Percentiles rank a stretch among this genome's conserved stretches.
These are phyloP conservation scores for Acer campestre DNA, from an alignment of 345 rosid genomes.

Conservation along the genomic window DNA sequence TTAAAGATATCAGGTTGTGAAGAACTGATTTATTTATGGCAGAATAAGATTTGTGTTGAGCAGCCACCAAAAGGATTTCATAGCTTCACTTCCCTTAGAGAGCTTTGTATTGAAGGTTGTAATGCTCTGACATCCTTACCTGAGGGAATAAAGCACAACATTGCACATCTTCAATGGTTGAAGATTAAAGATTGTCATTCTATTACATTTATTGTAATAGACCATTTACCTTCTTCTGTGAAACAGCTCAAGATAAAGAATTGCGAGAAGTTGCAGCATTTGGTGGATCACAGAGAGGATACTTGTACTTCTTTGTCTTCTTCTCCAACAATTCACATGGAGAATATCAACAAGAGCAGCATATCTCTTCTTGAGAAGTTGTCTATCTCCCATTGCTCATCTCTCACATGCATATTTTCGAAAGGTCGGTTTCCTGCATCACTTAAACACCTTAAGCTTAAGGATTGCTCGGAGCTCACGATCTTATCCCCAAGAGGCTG, in stretches of 20 bases:
- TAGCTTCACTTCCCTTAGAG: neutral
- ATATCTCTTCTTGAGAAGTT: neutral
- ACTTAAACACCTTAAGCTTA: neutral
- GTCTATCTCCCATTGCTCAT: neutral
- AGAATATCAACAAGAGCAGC: no score
- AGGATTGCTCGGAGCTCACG: constrained; percentile 15
- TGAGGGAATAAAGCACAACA: neutral
- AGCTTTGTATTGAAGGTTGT: neutral
- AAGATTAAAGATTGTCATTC: neutral
- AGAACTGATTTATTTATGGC: neutral
- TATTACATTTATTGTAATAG: neutral
- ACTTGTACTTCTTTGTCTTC: neutral
- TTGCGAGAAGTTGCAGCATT: neutral
- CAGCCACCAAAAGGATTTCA: neutral
- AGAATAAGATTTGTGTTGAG: neutral
- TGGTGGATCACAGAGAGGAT: neutral
- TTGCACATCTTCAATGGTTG: neutral
- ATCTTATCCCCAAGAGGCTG: neutral
- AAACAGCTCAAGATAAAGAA: neutral
- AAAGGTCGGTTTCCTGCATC: neutral
- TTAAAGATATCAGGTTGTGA: neutral
- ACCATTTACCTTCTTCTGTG: neutral
- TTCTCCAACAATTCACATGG: neutral
- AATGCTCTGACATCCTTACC: neutral
- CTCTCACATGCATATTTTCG: neutral